Conservation (phyloP, 805 yeast species). For the Hanseniaspora clermontiae region DNA sequence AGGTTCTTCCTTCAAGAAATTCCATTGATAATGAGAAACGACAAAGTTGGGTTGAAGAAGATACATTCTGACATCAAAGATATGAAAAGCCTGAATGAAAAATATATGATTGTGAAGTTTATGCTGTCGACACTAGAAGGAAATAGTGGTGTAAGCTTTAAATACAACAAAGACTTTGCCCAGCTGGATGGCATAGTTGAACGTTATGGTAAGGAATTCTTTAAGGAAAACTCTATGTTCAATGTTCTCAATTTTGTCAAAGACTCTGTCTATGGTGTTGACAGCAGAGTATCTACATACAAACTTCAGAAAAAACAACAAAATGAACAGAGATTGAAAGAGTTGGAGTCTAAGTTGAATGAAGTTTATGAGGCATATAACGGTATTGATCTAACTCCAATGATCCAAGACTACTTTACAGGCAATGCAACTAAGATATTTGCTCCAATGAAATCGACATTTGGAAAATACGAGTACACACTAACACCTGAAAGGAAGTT, state of each 20-base stretch:
- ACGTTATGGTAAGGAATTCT: neutral
- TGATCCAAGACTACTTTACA: too few relatives aligned
- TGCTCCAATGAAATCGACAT: neutral
- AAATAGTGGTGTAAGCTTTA: slow-evolving; percentile 25
- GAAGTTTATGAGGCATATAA: neutral
- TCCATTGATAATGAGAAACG: slow-evolving; percentile 2
- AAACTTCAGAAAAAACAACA: neutral
- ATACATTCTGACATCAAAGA: neutral
- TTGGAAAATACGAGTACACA: slow-evolving; percentile 4
- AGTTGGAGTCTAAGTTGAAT: neutral
- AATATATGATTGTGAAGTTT: neutral
- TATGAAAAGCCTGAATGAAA: neutral
- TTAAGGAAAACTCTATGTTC: neutral
- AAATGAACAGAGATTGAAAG: neutral
- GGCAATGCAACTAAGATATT: too few relatives aligned
- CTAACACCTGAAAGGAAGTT: neutral
- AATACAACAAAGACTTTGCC: slow-evolving; percentile 29
- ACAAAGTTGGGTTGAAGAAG: neutral
- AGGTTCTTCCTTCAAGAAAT: slow-evolving; percentile 6
- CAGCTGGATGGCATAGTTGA: neutral
- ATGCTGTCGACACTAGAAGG: slow-evolving; percentile 12
- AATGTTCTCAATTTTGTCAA: neutral
- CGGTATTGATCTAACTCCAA: neutral
- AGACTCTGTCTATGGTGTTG: neutral
- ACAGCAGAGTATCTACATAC: neutral